phyloP scores from a whole-genome alignment of 2,329 filamentous ascomycete species.

The Chaetomium olivaceum region DNA sequence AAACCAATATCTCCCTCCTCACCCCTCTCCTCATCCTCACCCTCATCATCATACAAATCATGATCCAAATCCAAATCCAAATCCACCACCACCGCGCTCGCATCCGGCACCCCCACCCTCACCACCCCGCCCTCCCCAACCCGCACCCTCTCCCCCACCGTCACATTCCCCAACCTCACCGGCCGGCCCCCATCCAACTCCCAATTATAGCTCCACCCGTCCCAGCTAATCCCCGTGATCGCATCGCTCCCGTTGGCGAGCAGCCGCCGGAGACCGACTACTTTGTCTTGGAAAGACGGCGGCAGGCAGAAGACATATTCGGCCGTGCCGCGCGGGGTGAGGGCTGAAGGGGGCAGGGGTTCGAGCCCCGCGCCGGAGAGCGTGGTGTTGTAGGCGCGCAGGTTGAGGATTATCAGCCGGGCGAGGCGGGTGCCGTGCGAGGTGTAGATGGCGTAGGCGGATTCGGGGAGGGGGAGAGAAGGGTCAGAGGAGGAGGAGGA shows the following conservation, averaged over 20 bases:
- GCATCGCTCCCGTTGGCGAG: constrained; percentile 65
- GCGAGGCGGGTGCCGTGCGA: constrained; percentile 38
- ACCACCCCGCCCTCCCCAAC: constrained; percentile 29
- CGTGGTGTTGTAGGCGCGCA: constrained; percentile 61
- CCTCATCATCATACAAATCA: too few relatives aligned
- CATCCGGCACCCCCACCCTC: constrained; percentile 42
- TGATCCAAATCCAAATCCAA: not conserved
- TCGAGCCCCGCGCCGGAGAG: constrained; percentile 41
- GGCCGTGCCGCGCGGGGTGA: constrained; percentile 21
- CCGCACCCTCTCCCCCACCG: constrained; percentile 43
- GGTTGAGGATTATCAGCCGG: constrained; percentile 57
- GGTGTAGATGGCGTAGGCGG: constrained; percentile 59
- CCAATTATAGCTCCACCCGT: constrained; percentile 62
- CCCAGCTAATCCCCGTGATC: constrained; percentile 61
- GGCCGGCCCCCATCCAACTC: constrained; percentile 57
- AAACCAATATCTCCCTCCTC: too few relatives aligned
- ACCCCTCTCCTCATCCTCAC: not conserved
- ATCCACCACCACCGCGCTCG: constrained; percentile 40
- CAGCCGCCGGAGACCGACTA: constrained; percentile 46
- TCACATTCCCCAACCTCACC: constrained; percentile 56
- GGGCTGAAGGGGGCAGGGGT: constrained; percentile 28
- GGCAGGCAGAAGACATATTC: constrained; percentile 26
- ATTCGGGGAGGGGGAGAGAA: constrained; percentile 41
- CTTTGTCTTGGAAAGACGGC: too few relatives aligned
- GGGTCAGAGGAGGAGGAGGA: constrained; percentile 17